phyloP scores from a whole-genome alignment of 2,329 filamentous ascomycete species.

The Graphium sp. region DNA sequence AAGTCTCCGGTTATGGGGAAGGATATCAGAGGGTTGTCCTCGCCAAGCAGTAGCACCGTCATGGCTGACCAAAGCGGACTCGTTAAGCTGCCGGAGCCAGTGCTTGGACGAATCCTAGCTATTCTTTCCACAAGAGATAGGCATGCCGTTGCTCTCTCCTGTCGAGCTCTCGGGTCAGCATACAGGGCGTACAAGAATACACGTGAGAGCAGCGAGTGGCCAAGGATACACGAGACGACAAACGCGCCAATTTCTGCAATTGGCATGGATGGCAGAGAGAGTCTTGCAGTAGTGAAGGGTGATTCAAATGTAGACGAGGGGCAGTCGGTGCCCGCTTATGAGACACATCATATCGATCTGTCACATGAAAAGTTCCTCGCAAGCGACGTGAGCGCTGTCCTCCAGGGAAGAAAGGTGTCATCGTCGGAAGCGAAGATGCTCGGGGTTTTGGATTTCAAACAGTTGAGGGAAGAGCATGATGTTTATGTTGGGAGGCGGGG shows the following conservation, averaged over 20 bases:
- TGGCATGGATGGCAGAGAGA: background rate
- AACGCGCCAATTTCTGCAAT: background rate
- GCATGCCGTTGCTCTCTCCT: no score
- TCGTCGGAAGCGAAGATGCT: slow-evolving; percentile 12
- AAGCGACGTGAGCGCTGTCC: no score
- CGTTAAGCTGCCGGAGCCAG: slow-evolving; percentile 20
- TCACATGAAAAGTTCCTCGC: slow-evolving; percentile 13
- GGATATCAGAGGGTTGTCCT: background rate
- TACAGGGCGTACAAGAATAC: no score
- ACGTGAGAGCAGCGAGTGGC: slow-evolving; percentile 18
- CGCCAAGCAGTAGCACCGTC: slow-evolving; percentile 8
- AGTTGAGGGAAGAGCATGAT: slow-evolving; percentile 5
- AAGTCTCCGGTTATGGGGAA: background rate
- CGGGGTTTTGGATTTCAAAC: slow-evolving; percentile 8
- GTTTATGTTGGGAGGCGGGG: slow-evolving; percentile 2
- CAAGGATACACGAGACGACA: slow-evolving; percentile 1
- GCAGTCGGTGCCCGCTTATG: slow-evolving; percentile 1
- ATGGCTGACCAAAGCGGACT: slow-evolving; percentile 19
- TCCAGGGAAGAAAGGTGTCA: no score
- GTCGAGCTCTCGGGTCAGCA: no score
- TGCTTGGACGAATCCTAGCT: slow-evolving; percentile 19
- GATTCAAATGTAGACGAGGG: background rate
- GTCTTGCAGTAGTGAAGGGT: background rate
- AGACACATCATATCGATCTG: no score
- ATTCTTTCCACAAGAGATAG: no score